A percentile compares a stretch with the other conserved stretches of the same genome.
phyloP scores from a whole-genome alignment of 257 asterid genomes.

The Penstemon eatonii region DNA sequence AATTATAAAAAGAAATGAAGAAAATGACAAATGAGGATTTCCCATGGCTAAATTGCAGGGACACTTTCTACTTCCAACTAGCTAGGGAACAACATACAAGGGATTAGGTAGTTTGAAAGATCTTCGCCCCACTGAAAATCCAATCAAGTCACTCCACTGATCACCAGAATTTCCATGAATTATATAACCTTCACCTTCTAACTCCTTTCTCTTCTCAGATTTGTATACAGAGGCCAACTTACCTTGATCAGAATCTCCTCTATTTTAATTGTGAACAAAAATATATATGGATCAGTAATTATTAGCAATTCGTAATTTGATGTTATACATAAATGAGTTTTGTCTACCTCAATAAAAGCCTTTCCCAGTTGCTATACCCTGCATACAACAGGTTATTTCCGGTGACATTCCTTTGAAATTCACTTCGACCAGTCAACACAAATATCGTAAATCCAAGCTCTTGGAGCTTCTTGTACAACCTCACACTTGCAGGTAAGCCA shows the following conservation, averaged over 20 bases:
- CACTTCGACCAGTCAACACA: conserved; percentile 74
- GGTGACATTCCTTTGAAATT: conserved; percentile 70
- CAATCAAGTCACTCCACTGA: conserved; percentile 89
- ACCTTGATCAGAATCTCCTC: conserved; percentile 65
- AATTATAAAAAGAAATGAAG: no score
- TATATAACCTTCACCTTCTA: conserved; percentile 71
- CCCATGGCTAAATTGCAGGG: not conserved
- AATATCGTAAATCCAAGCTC: conserved; percentile 63
- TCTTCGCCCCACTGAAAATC: conserved; percentile 61
- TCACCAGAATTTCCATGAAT: conserved; percentile 83
- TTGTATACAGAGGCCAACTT: conserved; percentile 62
- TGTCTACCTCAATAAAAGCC: conserved; percentile 73
- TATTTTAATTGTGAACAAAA: conserved; percentile 32
- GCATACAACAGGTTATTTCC: conserved; percentile 49
- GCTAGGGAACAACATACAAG: conserved; percentile 57
- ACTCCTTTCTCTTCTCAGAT: conserved; percentile 75
- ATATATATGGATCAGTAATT: not conserved
- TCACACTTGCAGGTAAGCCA: conserved; percentile 66
- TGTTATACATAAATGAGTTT: not conserved
- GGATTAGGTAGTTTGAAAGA: conserved; percentile 92
- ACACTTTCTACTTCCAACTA: conserved; percentile 43
- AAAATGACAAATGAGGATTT: not conserved
- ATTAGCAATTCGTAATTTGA: conserved; percentile 1
- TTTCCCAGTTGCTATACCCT: conserved; percentile 79
- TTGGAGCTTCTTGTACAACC: conserved; percentile 61